Base-by-base conservation (phyloP, 1,284 basidiomycete genomes). In the Boletus sp. region DNA sequence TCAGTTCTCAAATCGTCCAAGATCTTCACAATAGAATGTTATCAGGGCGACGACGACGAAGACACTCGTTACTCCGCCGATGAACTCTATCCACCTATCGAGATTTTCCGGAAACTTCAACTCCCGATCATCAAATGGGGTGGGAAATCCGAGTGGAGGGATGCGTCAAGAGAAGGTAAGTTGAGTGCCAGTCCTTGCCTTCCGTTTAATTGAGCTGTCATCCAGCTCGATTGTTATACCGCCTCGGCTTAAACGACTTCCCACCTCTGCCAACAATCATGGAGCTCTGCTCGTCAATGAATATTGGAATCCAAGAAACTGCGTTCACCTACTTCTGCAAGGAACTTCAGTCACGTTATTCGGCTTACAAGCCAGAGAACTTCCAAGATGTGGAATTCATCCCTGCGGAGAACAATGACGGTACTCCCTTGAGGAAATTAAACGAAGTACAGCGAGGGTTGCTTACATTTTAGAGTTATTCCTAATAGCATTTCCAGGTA, bases 71-170 rank as follows among this genome's bases (percentile, higher is more conserved):
- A 37, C 27, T 9, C 47, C 25, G 48, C 40, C 21, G 21, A 51
- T 6, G 40, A 57, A 37, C 58, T 59, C 40, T 57, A 51, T 40
- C 54, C 54, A 4, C 54, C 58, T n/a, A 6, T 28, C 17, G 25
- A 44, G 17, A 38, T 31, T 5, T 58, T 59, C 27, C 38, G 38
- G 48, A 37, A 21, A 9, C 54, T 59, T 27, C 38, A 21, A 31
- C 33, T 59, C n/a, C 58, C 58, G 13, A 19, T 59, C 48, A 50
- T 59, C 9, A 17, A 38, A 31, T 59, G 58, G 47, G 16, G 11
- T 2, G 46, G 30, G 25, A 17, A n/a, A 31, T 21, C 21, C 8
- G 23, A 17, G 7, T 46, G 58, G 58, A 37, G 21, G 4, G 28
- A 59, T 3, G 21, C 38, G 10, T 59, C 54, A 10, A 11, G 21